These are phyloP conservation scores for Penicillium oxalicum DNA, from an alignment of 2,329 filamentous ascomycete species.

Conservation along the genomic window DNA sequence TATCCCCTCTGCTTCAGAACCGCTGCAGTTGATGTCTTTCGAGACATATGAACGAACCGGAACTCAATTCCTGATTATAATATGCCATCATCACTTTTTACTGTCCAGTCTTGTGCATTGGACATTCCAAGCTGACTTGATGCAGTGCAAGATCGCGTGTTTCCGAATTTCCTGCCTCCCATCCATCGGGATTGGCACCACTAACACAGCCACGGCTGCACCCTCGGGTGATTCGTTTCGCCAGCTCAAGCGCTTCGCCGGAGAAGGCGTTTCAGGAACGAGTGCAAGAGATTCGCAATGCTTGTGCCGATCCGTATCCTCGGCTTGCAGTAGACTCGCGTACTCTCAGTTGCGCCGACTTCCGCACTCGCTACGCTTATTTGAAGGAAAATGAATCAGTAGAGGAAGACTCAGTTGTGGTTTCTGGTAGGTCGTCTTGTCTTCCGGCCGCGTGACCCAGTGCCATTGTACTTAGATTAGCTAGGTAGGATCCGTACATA, in stretches of 20 bases:
- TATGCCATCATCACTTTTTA: constrained; percentile 4
- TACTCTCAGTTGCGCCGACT: constrained; percentile 32
- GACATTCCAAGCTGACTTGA: constrained; percentile 19
- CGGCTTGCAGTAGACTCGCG: constrained; percentile 27
- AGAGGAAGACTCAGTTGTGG: constrained; percentile 33
- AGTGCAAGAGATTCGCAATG: constrained; percentile 33
- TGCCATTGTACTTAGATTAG: constrained; percentile 37
- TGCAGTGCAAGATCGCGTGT: constrained; percentile 23
- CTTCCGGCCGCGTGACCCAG: constrained; percentile 12
- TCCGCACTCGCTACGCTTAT: constrained; percentile 33
- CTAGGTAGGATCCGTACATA: constrained; percentile 68
- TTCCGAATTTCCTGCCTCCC: constrained; percentile 4
- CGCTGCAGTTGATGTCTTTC: constrained; percentile 59
- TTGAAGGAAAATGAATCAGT: constrained; percentile 36
- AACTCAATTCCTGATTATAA: constrained; percentile 16
- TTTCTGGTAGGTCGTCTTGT: constrained; percentile 38
- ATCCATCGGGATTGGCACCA: constrained; percentile 5
- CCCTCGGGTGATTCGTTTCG: constrained; percentile 12
- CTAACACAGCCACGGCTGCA: constrained; percentile 13
- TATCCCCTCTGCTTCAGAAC: constrained; percentile 49
- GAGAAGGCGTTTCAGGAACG: constrained; percentile 33
- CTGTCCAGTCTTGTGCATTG: background rate
- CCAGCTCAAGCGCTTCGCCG: constrained; percentile 26
- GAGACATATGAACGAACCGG: constrained; percentile 39
- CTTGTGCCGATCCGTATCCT: constrained; percentile 35